Evolutionary conservation across 139 green algal species (phyloP).

Genomic region (Pleodorina starrii): DNA sequence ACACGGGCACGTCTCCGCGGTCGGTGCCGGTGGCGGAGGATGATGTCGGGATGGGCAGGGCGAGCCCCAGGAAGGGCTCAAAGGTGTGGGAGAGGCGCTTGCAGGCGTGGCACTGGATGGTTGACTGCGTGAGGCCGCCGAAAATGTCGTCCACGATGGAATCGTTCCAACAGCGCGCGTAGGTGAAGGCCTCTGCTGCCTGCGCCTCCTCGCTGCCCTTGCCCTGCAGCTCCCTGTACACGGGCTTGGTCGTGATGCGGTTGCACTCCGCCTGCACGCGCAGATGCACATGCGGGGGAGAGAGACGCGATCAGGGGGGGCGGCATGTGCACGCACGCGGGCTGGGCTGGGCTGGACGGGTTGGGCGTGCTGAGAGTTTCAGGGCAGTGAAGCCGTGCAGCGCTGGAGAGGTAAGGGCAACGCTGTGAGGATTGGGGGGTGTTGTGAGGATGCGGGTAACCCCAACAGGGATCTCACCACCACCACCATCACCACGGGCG

Average conservation of each 20-base stretch:
- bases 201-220: constrained; percentile 75
- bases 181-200: constrained; percentile 73
- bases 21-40: background rate
- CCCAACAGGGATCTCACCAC: too few species aligned
- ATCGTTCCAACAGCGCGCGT: constrained; percentile 75
- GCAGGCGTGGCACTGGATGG: constrained; percentile 79
- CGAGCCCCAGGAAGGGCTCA: constrained; percentile 85
- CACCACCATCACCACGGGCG: too few species aligned
- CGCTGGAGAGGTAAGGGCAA: too few species aligned
- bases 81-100: constrained; percentile 77
- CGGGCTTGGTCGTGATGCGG: constrained; percentile 61
- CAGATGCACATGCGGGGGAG: too few species aligned
- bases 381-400: too few species aligned
- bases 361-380: too few species aligned
- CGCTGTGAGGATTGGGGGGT: too few species aligned
- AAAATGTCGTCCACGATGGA: constrained; percentile 86
- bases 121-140: constrained; percentile 85
- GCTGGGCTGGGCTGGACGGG: too few species aligned
- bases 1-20: background rate
- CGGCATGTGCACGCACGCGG: too few species aligned
- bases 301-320: too few species aligned
- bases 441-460: too few species aligned
- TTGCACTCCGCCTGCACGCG: constrained; percentile 77
- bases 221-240: constrained; percentile 65
- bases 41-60: constrained; percentile 76